Evolutionary conservation across 2,329 filamentous ascomycete species (phyloP), one percentile per base, ranked within the genome.

Genomic region (Colletotrichum somersetense): DNA sequence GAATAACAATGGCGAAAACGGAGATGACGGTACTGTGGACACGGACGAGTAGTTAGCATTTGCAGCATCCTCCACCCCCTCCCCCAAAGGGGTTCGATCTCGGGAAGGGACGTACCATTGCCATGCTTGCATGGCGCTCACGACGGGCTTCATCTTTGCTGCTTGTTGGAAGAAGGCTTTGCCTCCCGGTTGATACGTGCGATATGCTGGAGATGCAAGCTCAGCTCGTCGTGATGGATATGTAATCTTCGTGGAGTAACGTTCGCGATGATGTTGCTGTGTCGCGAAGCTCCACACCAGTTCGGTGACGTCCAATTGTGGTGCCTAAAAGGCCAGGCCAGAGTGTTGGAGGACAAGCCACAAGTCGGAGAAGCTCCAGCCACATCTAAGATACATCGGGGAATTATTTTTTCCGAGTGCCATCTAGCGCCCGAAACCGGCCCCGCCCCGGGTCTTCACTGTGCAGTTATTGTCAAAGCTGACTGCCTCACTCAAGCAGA

Each of bases 51-150:
- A 46, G 26, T 62, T 38, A 68, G 70, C 26, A 58, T 63, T 63
- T 57, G 20, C 23, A 46, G 52, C 35, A 35, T 46, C 42, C 16
- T 30, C 30, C 30, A 30, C 30, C 30, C 26, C 30, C 30, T 30
- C 30, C 30, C n/a, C 16, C 7, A 23, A 18, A 33, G 40, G 56
- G 33, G 20, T 30, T 53, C 26, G 52, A 56, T 52, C 48, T 63
- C 14, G 26, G 50, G 46, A n/a, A 50, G 66, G 23, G 71, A 82
- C 90, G 80, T 87, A 98, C 95, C 95, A 97, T 86, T 91, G 94
- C 95, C 95, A 98, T 79, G 95, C 96, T 85, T 97, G 95, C 85
- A 95, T 89, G 76, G 94, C 92, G 80, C 94, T 93, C 77, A 98
- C 93, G 80, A 98, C 87, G 77, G 96, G 95, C 91, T 98, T 98